These are phyloP conservation scores for Pestalotiopsis sp. DNA, from an alignment of 2,329 filamentous ascomycete genomes.

Conservation along the genomic window DNA sequence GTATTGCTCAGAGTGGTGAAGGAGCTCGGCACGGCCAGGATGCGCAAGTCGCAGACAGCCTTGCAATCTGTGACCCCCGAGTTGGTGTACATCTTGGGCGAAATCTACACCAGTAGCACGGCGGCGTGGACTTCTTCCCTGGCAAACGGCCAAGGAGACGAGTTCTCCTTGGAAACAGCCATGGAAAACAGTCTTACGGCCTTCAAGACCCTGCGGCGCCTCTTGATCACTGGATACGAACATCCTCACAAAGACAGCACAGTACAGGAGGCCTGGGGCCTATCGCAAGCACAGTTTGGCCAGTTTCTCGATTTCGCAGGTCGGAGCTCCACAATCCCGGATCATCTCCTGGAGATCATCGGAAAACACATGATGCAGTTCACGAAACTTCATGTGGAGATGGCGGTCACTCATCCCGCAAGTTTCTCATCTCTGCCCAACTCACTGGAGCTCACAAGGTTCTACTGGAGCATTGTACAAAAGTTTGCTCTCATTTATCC, in stretches of 20 bases:
- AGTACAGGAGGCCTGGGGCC: conserved; percentile 78
- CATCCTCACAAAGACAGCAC: conserved; percentile 77
- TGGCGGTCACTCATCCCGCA: conserved; percentile 77
- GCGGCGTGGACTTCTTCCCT: conserved; percentile 68
- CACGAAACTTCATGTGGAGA: conserved; percentile 86
- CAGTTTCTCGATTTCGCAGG: conserved; percentile 69
- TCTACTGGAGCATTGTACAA: conserved; percentile 84
- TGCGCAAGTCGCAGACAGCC: conserved; percentile 74
- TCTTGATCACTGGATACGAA: conserved; percentile 82
- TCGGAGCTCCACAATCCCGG: conserved; percentile 55
- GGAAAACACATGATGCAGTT: conserved; percentile 89
- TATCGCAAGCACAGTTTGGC: conserved; percentile 78
- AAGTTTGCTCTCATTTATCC: conserved; percentile 77
- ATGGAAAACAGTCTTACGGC: conserved; percentile 79
- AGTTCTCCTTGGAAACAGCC: conserved; percentile 60
- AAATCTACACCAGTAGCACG: conserved; percentile 78
- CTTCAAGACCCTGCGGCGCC: conserved; percentile 78
- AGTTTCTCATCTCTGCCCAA: conserved; percentile 83
- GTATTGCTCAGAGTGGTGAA: conserved; percentile 87
- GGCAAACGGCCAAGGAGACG: conserved; percentile 58
- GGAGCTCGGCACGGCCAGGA: conserved; percentile 79
- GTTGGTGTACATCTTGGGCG: conserved; percentile 76
- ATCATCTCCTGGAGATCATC: conserved; percentile 62
- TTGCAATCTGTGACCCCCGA: conserved; percentile 81
- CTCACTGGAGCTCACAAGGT: conserved; percentile 74